Percentiles rank a stretch among this genome's conserved stretches.
phyloP scores from a whole-genome alignment of 352 stramenopile genomes.

The Phytophthora sansomeana region DNA sequence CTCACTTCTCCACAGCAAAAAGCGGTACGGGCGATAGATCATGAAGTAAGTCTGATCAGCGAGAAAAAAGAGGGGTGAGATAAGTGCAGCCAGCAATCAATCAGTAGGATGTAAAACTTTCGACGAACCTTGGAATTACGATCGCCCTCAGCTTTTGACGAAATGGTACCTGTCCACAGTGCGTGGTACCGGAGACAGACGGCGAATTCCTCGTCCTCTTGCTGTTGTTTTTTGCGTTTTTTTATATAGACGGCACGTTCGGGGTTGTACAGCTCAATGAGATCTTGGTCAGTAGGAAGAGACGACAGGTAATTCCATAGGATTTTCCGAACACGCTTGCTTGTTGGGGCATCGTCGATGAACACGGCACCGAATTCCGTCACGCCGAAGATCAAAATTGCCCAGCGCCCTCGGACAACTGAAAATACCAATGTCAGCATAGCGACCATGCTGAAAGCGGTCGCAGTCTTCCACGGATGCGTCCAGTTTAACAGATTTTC shows the following conservation, averaged over 20 bases:
- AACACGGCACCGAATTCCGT: slow-evolving; percentile 84
- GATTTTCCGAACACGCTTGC: slow-evolving; percentile 81
- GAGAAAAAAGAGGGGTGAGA: slow-evolving; percentile 11
- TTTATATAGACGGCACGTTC: slow-evolving; percentile 73
- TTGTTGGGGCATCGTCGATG: slow-evolving; percentile 79
- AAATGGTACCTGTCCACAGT: slow-evolving; percentile 68
- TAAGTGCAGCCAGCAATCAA: neutral
- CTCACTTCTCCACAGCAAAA: slow-evolving; percentile 81
- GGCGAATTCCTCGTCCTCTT: slow-evolving; percentile 55
- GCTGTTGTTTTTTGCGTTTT: slow-evolving; percentile 52
- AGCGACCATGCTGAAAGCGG: slow-evolving; percentile 61
- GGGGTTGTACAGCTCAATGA: slow-evolving; percentile 78
- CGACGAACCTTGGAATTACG: slow-evolving; percentile 70
- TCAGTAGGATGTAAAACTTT: neutral
- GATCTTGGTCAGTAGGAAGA: slow-evolving; percentile 79
- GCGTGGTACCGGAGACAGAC: slow-evolving; percentile 72
- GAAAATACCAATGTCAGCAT: slow-evolving; percentile 66
- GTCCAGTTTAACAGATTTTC: slow-evolving; percentile 92
- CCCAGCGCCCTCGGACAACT: slow-evolving; percentile 74
- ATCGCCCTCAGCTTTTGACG: slow-evolving; percentile 71
- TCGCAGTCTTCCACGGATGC: slow-evolving; percentile 86
- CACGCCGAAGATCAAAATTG: slow-evolving; percentile 76
- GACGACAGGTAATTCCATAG: slow-evolving; percentile 86
- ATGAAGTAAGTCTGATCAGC: slow-evolving; percentile 55
- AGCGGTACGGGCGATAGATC: slow-evolving; percentile 76